These are phyloP conservation scores for Viola pubescens DNA, from an alignment of 441 rosid species.

Conservation along the genomic window DNA sequence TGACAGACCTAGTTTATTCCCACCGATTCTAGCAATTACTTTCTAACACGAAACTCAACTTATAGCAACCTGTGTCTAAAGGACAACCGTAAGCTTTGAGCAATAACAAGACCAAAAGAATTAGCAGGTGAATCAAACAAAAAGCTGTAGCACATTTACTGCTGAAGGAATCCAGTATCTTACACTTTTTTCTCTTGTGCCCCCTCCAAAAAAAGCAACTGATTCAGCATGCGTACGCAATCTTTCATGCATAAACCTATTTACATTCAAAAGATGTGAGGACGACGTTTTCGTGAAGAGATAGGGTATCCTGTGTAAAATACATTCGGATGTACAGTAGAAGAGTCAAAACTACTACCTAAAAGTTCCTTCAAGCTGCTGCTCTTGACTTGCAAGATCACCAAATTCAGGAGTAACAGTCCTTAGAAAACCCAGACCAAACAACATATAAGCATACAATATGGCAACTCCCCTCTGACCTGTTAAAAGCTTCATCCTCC, in stretches of 20 bases:
- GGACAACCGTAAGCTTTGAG: background rate
- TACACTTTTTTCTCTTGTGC: conserved; percentile 96
- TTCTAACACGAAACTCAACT: background rate
- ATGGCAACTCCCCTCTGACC: conserved; percentile 97
- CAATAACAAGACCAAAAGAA: background rate
- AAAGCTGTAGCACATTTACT: too few species aligned
- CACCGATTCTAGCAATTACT: background rate
- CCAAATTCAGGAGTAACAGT: conserved; percentile 94
- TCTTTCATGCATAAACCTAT: conserved; percentile 99
- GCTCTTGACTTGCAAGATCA: conserved; percentile 79
- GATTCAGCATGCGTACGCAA: conserved; percentile 96
- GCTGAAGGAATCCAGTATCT: conserved; percentile 27
- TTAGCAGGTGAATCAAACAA: background rate
- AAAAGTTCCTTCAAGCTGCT: conserved; percentile 95
- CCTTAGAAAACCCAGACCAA: conserved; percentile 94
- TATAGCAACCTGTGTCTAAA: too few species aligned
- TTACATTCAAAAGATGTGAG: conserved; percentile 17
- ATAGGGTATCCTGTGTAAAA: background rate
- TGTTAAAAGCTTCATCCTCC: conserved; percentile 99
- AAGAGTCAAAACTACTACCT: conserved; percentile 41
- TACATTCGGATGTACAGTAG: too few species aligned
- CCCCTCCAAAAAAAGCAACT: conserved; percentile 99
- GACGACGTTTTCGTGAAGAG: conserved; percentile 11
- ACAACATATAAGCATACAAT: conserved; percentile 90
- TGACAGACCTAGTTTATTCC: background rate